phyloP scores from a whole-genome alignment of 1,284 basidiomycete genomes.

The Ceratorhiza oryzae-sativae region DNA sequence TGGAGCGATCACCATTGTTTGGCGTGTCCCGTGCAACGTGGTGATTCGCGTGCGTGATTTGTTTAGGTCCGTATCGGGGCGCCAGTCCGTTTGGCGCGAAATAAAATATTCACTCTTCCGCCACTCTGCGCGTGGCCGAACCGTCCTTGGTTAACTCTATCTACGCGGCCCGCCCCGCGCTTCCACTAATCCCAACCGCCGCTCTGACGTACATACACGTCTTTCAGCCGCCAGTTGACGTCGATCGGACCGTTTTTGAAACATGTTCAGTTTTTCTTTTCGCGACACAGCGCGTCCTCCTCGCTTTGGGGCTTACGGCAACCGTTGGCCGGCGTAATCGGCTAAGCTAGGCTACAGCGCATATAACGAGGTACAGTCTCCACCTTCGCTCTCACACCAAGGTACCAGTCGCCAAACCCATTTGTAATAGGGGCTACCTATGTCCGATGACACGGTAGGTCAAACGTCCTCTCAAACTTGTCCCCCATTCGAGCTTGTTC shows the following conservation, averaged over 20 bases:
- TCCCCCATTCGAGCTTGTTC: background rate
- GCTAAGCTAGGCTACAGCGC: background rate
- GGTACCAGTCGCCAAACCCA: background rate
- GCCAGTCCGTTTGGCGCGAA: background rate
- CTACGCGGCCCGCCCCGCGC: conserved; percentile 1
- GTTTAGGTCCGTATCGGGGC: background rate
- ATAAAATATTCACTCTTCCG: background rate
- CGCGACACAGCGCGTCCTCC: background rate
- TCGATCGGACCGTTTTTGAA: background rate
- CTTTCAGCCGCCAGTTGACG: background rate
- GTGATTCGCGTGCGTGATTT: conserved; percentile 16
- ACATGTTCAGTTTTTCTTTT: background rate
- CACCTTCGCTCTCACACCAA: background rate
- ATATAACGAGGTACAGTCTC: background rate
- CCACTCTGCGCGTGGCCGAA: background rate
- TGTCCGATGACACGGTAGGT: background rate
- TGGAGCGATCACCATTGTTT: conserved; percentile 14
- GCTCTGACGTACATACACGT: background rate
- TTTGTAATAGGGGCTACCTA: background rate
- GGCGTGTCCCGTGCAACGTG: conserved; percentile 24
- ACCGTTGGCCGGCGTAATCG: background rate
- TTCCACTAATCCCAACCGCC: background rate
- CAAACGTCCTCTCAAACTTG: background rate
- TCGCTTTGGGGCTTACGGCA: background rate
- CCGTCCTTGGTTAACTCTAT: background rate